These are phyloP conservation scores for Parastagonospora avenae DNA, from an alignment of 2,329 filamentous ascomycete genomes.

Conservation along the genomic window DNA sequence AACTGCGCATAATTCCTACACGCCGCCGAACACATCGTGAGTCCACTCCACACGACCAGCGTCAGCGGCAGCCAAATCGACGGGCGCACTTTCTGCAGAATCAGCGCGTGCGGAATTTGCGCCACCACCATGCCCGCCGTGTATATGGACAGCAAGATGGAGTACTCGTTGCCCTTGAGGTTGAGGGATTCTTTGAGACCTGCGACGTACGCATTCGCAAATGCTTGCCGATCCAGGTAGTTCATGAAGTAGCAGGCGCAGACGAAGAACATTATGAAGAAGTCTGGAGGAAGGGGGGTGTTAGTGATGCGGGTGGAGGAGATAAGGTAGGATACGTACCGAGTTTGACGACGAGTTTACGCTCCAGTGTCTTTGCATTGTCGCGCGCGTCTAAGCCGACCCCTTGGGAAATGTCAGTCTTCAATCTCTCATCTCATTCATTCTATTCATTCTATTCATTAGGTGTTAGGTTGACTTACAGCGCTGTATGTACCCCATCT, in stretches of 20 bases:
- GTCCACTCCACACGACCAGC: constrained; percentile 26
- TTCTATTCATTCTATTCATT: too few relatives aligned
- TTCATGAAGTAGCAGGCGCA: constrained; percentile 36
- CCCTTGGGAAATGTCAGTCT: too few relatives aligned
- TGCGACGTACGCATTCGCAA: constrained; percentile 32
- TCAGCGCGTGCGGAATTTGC: constrained; percentile 26
- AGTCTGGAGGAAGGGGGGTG: too few relatives aligned
- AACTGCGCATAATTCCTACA: constrained; percentile 28
- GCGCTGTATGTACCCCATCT: too few relatives aligned
- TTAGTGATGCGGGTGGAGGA: background rate
- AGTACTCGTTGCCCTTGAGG: constrained; percentile 31
- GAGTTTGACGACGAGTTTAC: background rate
- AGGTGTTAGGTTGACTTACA: too few relatives aligned
- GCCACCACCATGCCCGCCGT: constrained; percentile 29
- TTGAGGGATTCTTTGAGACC: constrained; percentile 28
- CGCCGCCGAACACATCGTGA: constrained; percentile 33
- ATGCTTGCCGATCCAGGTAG: constrained; percentile 31
- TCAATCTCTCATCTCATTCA: too few relatives aligned
- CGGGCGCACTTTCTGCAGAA: constrained; percentile 29
- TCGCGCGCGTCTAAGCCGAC: background rate
- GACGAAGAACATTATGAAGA: constrained; percentile 16
- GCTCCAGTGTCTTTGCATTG: background rate
- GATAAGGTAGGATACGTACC: constrained; percentile 11
- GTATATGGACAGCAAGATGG: constrained; percentile 27
- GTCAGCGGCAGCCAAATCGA: constrained; percentile 31